These are phyloP conservation scores for Pezicula rhizophila DNA, from an alignment of 2,329 filamentous ascomycete genomes.

Conservation along the genomic window DNA sequence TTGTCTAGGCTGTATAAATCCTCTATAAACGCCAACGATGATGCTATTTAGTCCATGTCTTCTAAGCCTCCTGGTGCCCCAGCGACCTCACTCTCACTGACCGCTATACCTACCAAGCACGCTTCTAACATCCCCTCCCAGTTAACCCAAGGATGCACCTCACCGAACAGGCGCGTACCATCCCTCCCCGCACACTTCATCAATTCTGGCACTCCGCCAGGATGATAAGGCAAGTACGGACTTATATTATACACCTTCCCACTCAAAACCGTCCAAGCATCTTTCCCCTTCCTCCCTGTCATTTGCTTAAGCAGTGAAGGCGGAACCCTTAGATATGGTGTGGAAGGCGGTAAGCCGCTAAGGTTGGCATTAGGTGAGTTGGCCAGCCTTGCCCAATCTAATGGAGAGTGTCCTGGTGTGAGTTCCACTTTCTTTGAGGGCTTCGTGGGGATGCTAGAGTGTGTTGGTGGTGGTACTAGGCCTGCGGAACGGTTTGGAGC, in stretches of 20 bases:
- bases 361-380: slow-evolving; percentile 57
- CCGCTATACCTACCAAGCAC: slow-evolving; percentile 57
- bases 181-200: slow-evolving; percentile 56
- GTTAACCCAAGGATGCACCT: slow-evolving; percentile 68
- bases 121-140: slow-evolving; percentile 62
- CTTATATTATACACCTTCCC: slow-evolving; percentile 93
- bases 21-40: background rate
- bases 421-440: slow-evolving; percentile 69
- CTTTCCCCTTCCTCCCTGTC: slow-evolving; percentile 76
- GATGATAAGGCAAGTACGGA: slow-evolving; percentile 85
- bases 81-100: slow-evolving; percentile 44
- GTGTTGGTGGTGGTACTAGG: slow-evolving; percentile 51
- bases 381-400: slow-evolving; percentile 87
- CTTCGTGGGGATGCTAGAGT: slow-evolving; percentile 45
- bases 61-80: slow-evolving; percentile 41
- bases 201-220: slow-evolving; percentile 74
- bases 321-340: slow-evolving; percentile 66
- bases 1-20: background rate
- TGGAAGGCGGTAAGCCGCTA: slow-evolving; percentile 49
- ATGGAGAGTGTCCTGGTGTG: slow-evolving; percentile 84
- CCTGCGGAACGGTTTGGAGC: slow-evolving; percentile 34
- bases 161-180: slow-evolving; percentile 56
- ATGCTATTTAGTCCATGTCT: slow-evolving; percentile 47
- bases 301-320: slow-evolving; percentile 72
- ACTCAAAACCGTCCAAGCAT: slow-evolving; percentile 86